phyloP scores from a whole-genome alignment of 371 early-diverging fungal species.

The Rhizomucor pusillus region DNA sequence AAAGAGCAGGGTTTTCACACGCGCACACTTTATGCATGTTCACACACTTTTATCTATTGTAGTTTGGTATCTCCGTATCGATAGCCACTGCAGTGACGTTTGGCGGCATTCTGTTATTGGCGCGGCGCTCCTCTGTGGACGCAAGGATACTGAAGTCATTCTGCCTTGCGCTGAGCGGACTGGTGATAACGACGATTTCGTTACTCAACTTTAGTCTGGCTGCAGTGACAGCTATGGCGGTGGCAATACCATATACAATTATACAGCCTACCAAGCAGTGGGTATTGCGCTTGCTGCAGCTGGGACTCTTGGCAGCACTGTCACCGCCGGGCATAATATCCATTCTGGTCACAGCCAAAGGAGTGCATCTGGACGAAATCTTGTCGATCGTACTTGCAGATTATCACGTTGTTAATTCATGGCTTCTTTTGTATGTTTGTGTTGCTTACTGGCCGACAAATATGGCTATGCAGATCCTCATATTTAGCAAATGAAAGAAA shows the following conservation, averaged over 20 bases:
- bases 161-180: slow-evolving; percentile 64
- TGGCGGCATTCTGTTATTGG: slow-evolving; percentile 17
- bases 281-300: slow-evolving; percentile 31
- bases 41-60: too few relatives aligned
- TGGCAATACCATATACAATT: slow-evolving; percentile 64
- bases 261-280: slow-evolving; percentile 40
- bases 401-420: slow-evolving; percentile 59
- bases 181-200: slow-evolving; percentile 72
- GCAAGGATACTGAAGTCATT: slow-evolving; percentile 68
- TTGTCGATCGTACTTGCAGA: slow-evolving; percentile 44
- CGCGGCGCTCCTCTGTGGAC: slow-evolving; percentile 5
- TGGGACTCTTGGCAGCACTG: slow-evolving; percentile 32
- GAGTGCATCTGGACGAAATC: slow-evolving; percentile 21
- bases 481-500: slow-evolving; percentile 18
- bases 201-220: slow-evolving; percentile 85
- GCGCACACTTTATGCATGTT: neutral
- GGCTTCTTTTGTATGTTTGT: slow-evolving; percentile 61
- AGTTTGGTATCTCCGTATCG: slow-evolving; percentile 1
- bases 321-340: slow-evolving; percentile 54
- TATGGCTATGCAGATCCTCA: slow-evolving; percentile 51
- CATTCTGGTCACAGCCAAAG: slow-evolving; percentile 22
- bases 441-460: slow-evolving; percentile 69
- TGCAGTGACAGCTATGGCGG: slow-evolving; percentile 64
- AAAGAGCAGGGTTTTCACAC: neutral
- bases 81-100: slow-evolving; percentile 1